Percentiles rank a stretch among this genome's conserved stretches.
These are phyloP conservation scores for Ceratobasidium sp. DNA, from an alignment of 1,284 basidiomycete species.

Conservation along the genomic window DNA sequence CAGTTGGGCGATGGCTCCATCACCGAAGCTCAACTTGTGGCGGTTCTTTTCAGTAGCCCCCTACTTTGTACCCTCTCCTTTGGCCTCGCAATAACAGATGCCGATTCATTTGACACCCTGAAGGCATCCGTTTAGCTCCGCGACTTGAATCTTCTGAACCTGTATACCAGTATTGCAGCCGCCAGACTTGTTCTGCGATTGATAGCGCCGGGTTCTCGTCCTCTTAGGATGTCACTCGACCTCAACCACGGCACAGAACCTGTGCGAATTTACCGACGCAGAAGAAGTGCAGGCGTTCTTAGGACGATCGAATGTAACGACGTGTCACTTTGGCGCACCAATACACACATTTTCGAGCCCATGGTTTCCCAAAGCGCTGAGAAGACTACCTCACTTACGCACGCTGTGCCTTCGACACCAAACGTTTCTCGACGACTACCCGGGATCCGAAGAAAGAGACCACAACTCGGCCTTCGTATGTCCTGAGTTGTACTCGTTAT, in stretches of 20 bases:
- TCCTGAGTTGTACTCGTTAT: not conserved
- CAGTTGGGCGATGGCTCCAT: not conserved
- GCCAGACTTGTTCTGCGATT: slow-evolving; percentile 4
- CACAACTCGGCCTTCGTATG: not conserved
- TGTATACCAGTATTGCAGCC: not conserved
- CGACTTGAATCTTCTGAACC: not conserved
- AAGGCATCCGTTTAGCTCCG: not conserved
- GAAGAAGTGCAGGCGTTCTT: not conserved
- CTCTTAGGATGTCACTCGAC: slow-evolving; percentile 6
- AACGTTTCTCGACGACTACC: not conserved
- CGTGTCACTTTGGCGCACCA: not conserved
- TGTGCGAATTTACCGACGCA: not conserved
- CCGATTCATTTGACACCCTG: not conserved
- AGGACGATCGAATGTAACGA: not conserved
- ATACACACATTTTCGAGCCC: not conserved
- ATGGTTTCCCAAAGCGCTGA: not conserved
- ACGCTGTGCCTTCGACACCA: not conserved
- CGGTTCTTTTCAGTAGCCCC: not conserved
- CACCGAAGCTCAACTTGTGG: not conserved
- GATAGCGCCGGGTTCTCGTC: not conserved
- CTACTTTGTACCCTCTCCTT: not conserved
- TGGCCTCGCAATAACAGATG: not conserved
- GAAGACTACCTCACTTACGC: not conserved
- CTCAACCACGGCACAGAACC: not conserved
- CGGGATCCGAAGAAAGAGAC: too few species aligned